Conservation (phyloP, 1,284 basidiomycete genomes). For the Tilletia indica region DNA sequence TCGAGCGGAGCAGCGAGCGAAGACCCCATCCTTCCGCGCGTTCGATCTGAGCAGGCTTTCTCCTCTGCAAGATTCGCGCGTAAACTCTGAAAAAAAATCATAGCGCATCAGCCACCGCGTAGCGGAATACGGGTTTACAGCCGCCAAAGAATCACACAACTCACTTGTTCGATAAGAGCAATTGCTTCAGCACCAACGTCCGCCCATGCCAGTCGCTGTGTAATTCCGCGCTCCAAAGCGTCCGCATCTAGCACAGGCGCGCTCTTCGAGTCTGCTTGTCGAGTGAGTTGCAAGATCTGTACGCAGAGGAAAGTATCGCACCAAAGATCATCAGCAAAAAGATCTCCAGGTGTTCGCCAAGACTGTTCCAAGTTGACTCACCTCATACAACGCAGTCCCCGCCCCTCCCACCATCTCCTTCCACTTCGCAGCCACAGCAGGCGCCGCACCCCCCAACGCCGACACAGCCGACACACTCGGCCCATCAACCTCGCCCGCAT, state of each 20-base stretch:
- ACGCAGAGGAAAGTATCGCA: too few species aligned
- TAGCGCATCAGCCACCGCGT: too few species aligned
- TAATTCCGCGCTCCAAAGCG: neutral
- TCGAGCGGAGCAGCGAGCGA: neutral
- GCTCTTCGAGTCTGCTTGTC: neutral
- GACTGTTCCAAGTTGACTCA: too few species aligned
- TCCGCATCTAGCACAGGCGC: slow-evolving; percentile 9
- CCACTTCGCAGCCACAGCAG: neutral
- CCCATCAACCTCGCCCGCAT: neutral
- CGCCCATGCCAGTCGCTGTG: slow-evolving; percentile 1
- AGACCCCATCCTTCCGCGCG: neutral
- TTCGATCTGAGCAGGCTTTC: too few species aligned
- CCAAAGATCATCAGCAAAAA: too few species aligned
- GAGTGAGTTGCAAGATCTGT: slow-evolving; percentile 1
- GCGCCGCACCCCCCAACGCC: neutral
- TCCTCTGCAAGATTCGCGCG: neutral
- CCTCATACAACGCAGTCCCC: slow-evolving; percentile 10
- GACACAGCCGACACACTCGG: neutral
- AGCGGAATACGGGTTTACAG: too few species aligned
- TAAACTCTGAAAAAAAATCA: neutral
- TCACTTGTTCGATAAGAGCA: neutral
- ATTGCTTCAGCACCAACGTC: slow-evolving; percentile 5
- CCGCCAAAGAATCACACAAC: neutral
- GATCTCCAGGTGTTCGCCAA: too few species aligned
- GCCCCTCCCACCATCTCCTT: slow-evolving; percentile 7